Evolutionary conservation across 805 yeast genomes (phyloP).

Genomic region (Yarrowia sp.): DNA sequence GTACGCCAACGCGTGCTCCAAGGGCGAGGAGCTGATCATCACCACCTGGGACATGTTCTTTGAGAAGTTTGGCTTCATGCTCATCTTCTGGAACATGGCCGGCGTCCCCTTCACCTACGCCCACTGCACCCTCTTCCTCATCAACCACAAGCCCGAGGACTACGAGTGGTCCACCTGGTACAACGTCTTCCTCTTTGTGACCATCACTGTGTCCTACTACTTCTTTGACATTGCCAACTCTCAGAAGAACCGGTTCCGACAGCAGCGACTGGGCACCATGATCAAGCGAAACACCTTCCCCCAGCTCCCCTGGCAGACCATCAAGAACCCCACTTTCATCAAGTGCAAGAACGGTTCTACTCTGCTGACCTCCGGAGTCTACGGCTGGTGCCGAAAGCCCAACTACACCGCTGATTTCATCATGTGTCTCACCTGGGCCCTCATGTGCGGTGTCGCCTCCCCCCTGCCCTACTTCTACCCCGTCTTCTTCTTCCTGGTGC

Average conservation of each 20-base stretch:
- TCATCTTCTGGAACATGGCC: slow-evolving; percentile 97
- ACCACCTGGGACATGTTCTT: slow-evolving; percentile 99
- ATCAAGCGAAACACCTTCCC: slow-evolving; percentile 86
- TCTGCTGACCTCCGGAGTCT: slow-evolving; percentile 92
- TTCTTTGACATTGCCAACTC: slow-evolving; percentile 94
- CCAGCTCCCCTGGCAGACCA: slow-evolving; percentile 77
- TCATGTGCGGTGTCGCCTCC: slow-evolving; percentile 81
- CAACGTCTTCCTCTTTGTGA: slow-evolving; percentile 54
- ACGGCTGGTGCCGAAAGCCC: slow-evolving; percentile 84
- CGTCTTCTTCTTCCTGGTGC: slow-evolving; percentile 77
- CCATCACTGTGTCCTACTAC: slow-evolving; percentile 72
- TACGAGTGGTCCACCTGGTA: slow-evolving; percentile 69
- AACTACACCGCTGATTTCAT: slow-evolving; percentile 94
- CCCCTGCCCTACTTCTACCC: slow-evolving; percentile 98
- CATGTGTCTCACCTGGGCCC: slow-evolving; percentile 88
- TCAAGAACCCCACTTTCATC: slow-evolving; percentile 82
- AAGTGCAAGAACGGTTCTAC: slow-evolving; percentile 80
- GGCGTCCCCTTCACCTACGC: slow-evolving; percentile 99
- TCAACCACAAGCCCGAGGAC: slow-evolving; percentile 78
- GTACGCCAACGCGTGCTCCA: slow-evolving; percentile 94
- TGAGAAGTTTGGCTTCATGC: slow-evolving; percentile 99
- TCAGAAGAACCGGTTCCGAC: slow-evolving; percentile 90
- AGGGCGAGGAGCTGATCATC: slow-evolving; percentile 95
- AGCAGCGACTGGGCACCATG: slow-evolving; percentile 70
- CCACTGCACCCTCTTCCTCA: slow-evolving; percentile 82